Evolutionary conservation across 768 basidiomycete species (phyloP).

Genomic region (Amanita inopinata): DNA sequence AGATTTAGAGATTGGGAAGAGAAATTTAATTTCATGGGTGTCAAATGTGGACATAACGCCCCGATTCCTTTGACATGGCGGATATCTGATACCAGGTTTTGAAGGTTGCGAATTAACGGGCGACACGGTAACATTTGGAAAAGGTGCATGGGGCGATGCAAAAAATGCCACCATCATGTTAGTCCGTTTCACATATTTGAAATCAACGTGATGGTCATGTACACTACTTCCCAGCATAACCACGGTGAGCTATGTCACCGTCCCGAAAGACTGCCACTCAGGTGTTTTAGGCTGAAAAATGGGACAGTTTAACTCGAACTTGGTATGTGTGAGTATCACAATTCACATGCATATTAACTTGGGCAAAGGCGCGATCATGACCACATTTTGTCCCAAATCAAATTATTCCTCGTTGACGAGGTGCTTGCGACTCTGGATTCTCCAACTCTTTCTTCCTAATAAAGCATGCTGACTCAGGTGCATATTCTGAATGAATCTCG

Average conservation of each 20-base stretch:
- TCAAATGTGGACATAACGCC: slow-evolving; percentile 68
- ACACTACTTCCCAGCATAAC: slow-evolving; percentile 44
- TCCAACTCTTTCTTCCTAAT: not conserved
- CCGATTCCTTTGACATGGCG: too few species aligned
- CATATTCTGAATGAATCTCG: slow-evolving; percentile 87
- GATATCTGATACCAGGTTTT: not conserved
- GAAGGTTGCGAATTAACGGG: slow-evolving; percentile 88
- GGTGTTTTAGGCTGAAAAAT: slow-evolving; percentile 74
- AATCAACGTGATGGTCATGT: slow-evolving; percentile 2
- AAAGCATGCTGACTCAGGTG: slow-evolving; percentile 39
- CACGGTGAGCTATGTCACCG: slow-evolving; percentile 41
- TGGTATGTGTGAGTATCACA: slow-evolving; percentile 38
- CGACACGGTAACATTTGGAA: slow-evolving; percentile 66
- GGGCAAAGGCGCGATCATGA: slow-evolving; percentile 46
- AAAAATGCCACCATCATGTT: slow-evolving; percentile 75
- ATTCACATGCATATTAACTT: not conserved
- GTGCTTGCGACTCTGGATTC: slow-evolving; percentile 25
- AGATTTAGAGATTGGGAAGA: slow-evolving; percentile 72
- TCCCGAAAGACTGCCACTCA: not conserved
- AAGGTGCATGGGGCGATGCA: slow-evolving; percentile 63
- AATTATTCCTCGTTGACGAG: slow-evolving; percentile 87
- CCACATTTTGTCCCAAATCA: slow-evolving; percentile 59
- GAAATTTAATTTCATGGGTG: slow-evolving; percentile 69
- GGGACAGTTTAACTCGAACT: slow-evolving; percentile 87
- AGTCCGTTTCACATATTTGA: slow-evolving; percentile 14